Evolutionary conservation across 441 rosid genomes (phyloP).

Genomic region (Brassica balearica): DNA sequence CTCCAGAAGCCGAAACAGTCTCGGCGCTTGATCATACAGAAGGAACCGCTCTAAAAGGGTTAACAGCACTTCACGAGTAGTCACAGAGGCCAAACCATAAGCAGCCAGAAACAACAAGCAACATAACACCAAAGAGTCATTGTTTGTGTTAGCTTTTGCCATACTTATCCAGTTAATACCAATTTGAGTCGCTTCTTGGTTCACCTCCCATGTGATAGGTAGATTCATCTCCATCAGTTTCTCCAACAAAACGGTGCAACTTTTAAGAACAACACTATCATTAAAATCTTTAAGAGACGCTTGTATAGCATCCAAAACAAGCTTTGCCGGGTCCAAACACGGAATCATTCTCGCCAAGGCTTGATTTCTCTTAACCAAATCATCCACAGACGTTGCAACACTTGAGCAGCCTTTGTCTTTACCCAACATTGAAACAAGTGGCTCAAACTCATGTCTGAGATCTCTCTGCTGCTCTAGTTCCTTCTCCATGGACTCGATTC

Average conservation of each 20-base stretch:
- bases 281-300: not conserved
- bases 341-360: not conserved
- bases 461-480: not conserved
- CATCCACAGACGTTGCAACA: not conserved
- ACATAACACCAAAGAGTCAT: not conserved
- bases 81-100: not conserved
- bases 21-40: not conserved
- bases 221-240: constrained; percentile 1
- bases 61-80: constrained; percentile 6
- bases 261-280: not conserved
- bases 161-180: not conserved
- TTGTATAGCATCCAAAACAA: not conserved
- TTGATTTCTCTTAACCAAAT: not conserved
- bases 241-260: not conserved
- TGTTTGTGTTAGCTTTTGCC: not conserved
- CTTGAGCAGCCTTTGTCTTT: not conserved
- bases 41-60: not conserved
- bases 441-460: not conserved
- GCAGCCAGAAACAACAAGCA: constrained; percentile 7
- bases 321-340: not conserved
- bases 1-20: not conserved
- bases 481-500: constrained; percentile 6
- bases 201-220: not conserved
- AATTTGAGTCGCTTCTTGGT: not conserved
- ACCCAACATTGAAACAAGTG: not conserved